Conservation (phyloP, 768 basidiomycete genomes). For the Gautieria morchelliformis region DNA sequence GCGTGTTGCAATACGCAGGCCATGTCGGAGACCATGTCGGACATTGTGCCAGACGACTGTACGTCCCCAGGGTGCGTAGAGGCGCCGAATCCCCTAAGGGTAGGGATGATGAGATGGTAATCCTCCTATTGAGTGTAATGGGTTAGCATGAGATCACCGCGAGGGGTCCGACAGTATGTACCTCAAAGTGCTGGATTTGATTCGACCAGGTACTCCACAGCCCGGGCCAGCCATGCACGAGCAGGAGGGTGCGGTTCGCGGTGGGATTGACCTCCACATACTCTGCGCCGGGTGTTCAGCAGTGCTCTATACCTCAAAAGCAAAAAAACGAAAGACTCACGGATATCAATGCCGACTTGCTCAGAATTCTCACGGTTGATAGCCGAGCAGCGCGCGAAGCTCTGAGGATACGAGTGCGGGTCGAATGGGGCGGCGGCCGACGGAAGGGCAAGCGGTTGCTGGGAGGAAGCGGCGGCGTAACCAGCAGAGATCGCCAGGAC, state of each 20-base stretch:
- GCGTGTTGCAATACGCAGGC: slow-evolving; percentile 51
- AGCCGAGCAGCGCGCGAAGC: not conserved
- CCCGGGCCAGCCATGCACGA: slow-evolving; percentile 77
- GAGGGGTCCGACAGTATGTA: slow-evolving; percentile 8
- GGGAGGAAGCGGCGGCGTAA: not conserved
- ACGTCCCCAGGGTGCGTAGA: slow-evolving; percentile 59
- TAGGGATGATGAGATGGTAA: slow-evolving; percentile 52
- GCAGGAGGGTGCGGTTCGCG: slow-evolving; percentile 42
- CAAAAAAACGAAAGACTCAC: not conserved
- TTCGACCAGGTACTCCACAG: slow-evolving; percentile 68
- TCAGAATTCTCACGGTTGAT: slow-evolving; percentile 1
- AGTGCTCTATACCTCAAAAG: not conserved
- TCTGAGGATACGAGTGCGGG: not conserved
- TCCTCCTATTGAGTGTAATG: slow-evolving; percentile 31
- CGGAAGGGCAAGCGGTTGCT: not conserved
- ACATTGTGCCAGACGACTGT: slow-evolving; percentile 46
- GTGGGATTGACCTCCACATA: slow-evolving; percentile 34
- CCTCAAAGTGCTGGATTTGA: slow-evolving; percentile 62
- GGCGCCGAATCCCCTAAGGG: slow-evolving; percentile 61
- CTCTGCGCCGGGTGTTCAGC: not conserved
- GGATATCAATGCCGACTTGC: not conserved
- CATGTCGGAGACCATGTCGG: slow-evolving; percentile 54
- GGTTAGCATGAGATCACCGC: not conserved
- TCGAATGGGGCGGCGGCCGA: not conserved
- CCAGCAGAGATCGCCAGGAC: not conserved